These are phyloP conservation scores for Ogataea allantospora DNA, from an alignment of 805 yeast species.

Conservation along the genomic window DNA sequence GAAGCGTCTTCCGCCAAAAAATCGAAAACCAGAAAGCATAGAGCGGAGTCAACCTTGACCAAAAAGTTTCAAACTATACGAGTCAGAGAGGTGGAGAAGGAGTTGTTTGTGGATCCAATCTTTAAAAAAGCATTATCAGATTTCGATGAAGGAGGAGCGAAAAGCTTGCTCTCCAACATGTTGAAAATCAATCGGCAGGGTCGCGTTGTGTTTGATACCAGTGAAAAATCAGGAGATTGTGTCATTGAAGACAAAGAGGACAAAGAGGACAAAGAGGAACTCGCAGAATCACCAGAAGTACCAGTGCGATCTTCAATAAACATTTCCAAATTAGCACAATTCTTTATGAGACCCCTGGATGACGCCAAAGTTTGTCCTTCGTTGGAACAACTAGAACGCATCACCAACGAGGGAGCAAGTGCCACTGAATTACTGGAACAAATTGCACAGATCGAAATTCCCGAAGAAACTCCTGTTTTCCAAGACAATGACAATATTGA, in stretches of 20 bases:
- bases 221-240: constrained; percentile 23
- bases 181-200: constrained; percentile 45
- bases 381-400: constrained; percentile 50
- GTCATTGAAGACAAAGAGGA: constrained; percentile 14
- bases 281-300: not conserved
- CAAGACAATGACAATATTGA: constrained; percentile 22
- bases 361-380: constrained; percentile 65
- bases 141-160: constrained; percentile 64
- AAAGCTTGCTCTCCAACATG: constrained; percentile 49
- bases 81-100: constrained; percentile 48
- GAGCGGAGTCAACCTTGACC: constrained; percentile 35
- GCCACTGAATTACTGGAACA: constrained; percentile 27
- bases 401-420: constrained; percentile 28
- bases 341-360: constrained; percentile 28
- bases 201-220: constrained; percentile 51
- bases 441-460: constrained; percentile 24
- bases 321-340: constrained; percentile 10
- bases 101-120: constrained; percentile 53
- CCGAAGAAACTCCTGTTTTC: constrained; percentile 18
- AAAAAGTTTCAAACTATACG: constrained; percentile 40
- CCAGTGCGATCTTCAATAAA: too few species aligned
- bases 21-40: constrained; percentile 20
- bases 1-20: constrained; percentile 14
- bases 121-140: constrained; percentile 55
- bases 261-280: not conserved